Evolutionary conservation across 1,139 yeast genomes (phyloP).

Genomic region (Blastobotrys petasosporus): DNA sequence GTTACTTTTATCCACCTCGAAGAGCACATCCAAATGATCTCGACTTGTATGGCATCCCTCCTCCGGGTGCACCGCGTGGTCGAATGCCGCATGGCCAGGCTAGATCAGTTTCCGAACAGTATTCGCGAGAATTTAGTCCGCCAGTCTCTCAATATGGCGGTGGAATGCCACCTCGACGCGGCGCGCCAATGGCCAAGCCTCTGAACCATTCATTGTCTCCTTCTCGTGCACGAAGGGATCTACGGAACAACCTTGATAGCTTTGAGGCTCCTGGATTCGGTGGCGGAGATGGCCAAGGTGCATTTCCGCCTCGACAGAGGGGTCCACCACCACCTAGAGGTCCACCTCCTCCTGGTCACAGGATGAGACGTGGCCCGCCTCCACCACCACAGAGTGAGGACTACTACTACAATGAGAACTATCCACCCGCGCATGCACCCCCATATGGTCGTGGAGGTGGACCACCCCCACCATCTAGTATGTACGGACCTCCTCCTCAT

Average conservation of each 20-base stretch:
- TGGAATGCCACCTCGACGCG: too few species aligned
- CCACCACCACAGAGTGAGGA: background rate
- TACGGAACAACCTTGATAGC: constrained; percentile 18
- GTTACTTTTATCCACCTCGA: constrained; percentile 7
- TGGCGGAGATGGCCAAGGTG: too few species aligned
- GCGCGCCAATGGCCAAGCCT: too few species aligned
- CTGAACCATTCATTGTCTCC: constrained; percentile 6
- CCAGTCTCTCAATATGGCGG: too few species aligned
- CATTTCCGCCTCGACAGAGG: constrained; percentile 9
- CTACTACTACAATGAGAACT: background rate
- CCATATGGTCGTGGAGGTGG: constrained; percentile 2
- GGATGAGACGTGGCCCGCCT: background rate
- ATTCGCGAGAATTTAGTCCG: too few species aligned
- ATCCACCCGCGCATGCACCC: constrained; percentile 1
- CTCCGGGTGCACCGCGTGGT: too few species aligned
- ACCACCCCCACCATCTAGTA: constrained; percentile 1
- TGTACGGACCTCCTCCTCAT: constrained; percentile 1
- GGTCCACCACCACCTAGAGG: constrained; percentile 4
- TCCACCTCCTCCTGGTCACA: background rate
- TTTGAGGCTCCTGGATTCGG: constrained; percentile 22
- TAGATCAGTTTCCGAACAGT: too few species aligned
- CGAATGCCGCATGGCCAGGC: too few species aligned
- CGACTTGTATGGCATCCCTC: too few species aligned
- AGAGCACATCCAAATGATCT: too few species aligned
- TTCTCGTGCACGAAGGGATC: background rate